Conservation (phyloP, 2,329 filamentous ascomycete species). For the Aschersonia sp. region DNA sequence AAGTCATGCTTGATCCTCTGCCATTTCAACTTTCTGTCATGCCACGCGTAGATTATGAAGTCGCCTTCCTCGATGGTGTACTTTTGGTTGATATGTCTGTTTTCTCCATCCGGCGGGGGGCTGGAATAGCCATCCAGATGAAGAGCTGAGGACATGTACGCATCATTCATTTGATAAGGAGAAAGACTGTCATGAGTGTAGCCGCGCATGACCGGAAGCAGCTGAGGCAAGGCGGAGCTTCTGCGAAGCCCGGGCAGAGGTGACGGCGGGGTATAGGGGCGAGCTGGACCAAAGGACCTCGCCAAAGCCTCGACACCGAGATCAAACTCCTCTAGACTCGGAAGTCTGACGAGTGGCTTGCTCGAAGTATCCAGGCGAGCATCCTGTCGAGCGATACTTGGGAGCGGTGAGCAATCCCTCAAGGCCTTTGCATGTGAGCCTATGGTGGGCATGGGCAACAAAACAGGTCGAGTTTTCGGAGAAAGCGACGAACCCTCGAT, state of each 20-base stretch:
- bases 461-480: constrained; percentile 1
- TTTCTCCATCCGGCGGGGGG: constrained; percentile 20
- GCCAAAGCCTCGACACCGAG: constrained; percentile 22
- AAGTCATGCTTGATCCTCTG: constrained; percentile 24
- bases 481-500: constrained; percentile 13
- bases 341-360: constrained; percentile 13
- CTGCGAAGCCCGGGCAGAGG: constrained; percentile 12
- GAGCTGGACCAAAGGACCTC: constrained; percentile 14
- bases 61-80: constrained; percentile 28
- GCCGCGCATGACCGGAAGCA: constrained; percentile 9
- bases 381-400: constrained; percentile 8
- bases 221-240: constrained; percentile 10
- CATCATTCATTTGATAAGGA: constrained; percentile 9
- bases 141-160: constrained; percentile 9
- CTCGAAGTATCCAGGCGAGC: constrained; percentile 5
- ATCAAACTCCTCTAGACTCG: constrained; percentile 22
- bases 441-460: neutral
- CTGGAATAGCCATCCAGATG: constrained; percentile 17
- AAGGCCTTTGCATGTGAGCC: constrained; percentile 9
- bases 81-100: constrained; percentile 27
- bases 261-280: constrained; percentile 13
- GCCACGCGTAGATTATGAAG: constrained; percentile 28
- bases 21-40: constrained; percentile 28
- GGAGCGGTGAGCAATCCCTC: constrained; percentile 13
- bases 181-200: constrained; percentile 11